phyloP scores from a whole-genome alignment of 2,329 filamentous ascomycete genomes.

The Karstenula rhodostoma region DNA sequence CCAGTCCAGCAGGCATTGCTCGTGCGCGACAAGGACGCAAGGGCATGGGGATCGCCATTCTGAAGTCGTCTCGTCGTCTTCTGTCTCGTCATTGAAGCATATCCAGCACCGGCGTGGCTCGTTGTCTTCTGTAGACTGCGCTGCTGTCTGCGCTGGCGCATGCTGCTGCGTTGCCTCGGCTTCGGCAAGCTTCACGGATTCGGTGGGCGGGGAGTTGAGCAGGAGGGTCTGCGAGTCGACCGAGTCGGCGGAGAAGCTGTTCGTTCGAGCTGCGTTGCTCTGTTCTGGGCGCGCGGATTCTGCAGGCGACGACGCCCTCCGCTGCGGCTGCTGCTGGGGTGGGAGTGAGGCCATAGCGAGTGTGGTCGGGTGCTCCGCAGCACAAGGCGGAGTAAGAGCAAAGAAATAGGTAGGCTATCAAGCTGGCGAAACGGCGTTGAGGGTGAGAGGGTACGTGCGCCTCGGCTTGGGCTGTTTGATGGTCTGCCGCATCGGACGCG shows the following conservation, averaged over 20 bases:
- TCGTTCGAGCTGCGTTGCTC: constrained; percentile 34
- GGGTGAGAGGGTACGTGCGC: constrained; percentile 17
- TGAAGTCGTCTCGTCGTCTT: constrained; percentile 67
- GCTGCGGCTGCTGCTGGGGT: constrained; percentile 46
- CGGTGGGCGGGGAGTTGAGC: constrained; percentile 45
- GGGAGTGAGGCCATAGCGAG: constrained; percentile 54
- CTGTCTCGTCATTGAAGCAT: constrained; percentile 71
- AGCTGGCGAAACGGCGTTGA: constrained; percentile 19
- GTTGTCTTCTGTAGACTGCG: constrained; percentile 36
- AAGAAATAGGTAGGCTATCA: not conserved
- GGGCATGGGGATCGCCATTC: constrained; percentile 89
- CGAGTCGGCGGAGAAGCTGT: constrained; percentile 50
- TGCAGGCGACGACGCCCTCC: constrained; percentile 36
- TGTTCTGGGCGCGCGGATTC: constrained; percentile 30
- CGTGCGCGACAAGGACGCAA: constrained; percentile 90
- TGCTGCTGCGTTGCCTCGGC: constrained; percentile 27
- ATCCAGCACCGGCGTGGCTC: constrained; percentile 70
- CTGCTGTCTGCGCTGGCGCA: constrained; percentile 16
- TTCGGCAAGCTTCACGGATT: constrained; percentile 22
- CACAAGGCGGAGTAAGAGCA: not conserved
- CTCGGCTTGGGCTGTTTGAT: constrained; percentile 23
- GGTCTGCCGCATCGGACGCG: constrained; percentile 24
- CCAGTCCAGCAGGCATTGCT: constrained; percentile 89
- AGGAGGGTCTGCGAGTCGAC: constrained; percentile 58
- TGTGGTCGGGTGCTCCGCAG: not conserved